Conservation (phyloP, 2,329 filamentous ascomycete species). For the Cytospora paraplurivora region DNA sequence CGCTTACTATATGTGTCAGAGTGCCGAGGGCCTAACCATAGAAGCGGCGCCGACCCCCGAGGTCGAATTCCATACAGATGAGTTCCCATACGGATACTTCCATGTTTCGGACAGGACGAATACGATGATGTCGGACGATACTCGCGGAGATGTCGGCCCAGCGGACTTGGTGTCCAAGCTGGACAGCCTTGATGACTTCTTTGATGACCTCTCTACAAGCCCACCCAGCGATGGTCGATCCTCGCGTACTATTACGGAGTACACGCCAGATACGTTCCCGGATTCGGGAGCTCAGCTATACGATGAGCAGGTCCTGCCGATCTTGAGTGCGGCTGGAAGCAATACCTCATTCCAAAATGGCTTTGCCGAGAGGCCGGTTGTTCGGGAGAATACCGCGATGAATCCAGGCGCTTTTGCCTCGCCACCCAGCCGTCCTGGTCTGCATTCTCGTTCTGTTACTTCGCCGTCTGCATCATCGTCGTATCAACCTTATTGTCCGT, state of each 20-base stretch:
- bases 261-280: conserved; percentile 60
- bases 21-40: conserved; percentile 57
- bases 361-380: conserved; percentile 63
- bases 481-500: conserved; percentile 61
- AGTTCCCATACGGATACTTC: conserved; percentile 82
- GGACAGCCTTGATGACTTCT: conserved; percentile 80
- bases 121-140: conserved; percentile 91
- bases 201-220: conserved; percentile 66
- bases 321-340: conserved; percentile 72
- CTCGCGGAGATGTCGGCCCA: conserved; percentile 69
- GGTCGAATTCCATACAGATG: conserved; percentile 89
- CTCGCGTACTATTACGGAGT: conserved; percentile 65
- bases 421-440: conserved; percentile 58
- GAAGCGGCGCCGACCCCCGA: conserved; percentile 75
- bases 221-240: conserved; percentile 65
- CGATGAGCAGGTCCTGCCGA: conserved; percentile 89
- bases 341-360: conserved; percentile 84
- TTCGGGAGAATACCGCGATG: conserved; percentile 57
- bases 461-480: conserved; percentile 68
- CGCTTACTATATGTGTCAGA: conserved; percentile 91
- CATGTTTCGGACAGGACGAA: conserved; percentile 72
- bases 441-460: conserved; percentile 83
- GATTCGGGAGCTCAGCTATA: conserved; percentile 83
- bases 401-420: conserved; percentile 61
- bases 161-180: conserved; percentile 81